phyloP scores from a whole-genome alignment of 768 basidiomycete species.

The Leucogyrophana mollusca region DNA sequence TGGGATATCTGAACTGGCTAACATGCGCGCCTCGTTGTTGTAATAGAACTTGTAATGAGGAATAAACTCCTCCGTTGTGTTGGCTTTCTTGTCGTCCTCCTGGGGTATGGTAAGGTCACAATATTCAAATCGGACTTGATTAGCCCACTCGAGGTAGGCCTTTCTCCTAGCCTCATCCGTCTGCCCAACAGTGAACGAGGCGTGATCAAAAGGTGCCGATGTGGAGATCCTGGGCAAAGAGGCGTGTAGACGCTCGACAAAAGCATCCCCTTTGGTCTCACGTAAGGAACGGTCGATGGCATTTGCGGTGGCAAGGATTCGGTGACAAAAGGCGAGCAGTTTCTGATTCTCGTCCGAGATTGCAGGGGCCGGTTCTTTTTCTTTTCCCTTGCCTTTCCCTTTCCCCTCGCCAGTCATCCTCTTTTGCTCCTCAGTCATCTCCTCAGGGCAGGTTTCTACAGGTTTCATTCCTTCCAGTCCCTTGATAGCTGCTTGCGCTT shows the following conservation, averaged over 20 bases:
- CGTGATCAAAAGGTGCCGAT: conserved; percentile 44
- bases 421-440: conserved; percentile 88
- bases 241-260: conserved; percentile 74
- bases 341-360: conserved; percentile 75
- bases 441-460: conserved; percentile 46
- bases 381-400: conserved; percentile 67
- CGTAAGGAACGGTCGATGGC: conserved; percentile 86
- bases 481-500: conserved; percentile 90
- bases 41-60: conserved; percentile 83
- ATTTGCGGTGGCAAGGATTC: conserved; percentile 77
- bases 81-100: conserved; percentile 9
- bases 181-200: conserved; percentile 37
- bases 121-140: conserved; percentile 80
- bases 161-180: conserved; percentile 69
- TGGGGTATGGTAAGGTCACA: conserved; percentile 72
- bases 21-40: conserved; percentile 81
- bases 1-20: conserved; percentile 82
- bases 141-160: conserved; percentile 85
- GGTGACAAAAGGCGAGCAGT: conserved; percentile 78
- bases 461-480: conserved; percentile 69
- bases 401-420: conserved; percentile 71
- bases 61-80: conserved; percentile 42
- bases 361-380: conserved; percentile 36
- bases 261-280: conserved; percentile 87
- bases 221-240: conserved; percentile 73